Evolutionary conservation across 2,329 filamentous ascomycete species (phyloP), one percentile per base, ranked within the genome.

Genomic region (Fusarium pseudoanthophilum): DNA sequence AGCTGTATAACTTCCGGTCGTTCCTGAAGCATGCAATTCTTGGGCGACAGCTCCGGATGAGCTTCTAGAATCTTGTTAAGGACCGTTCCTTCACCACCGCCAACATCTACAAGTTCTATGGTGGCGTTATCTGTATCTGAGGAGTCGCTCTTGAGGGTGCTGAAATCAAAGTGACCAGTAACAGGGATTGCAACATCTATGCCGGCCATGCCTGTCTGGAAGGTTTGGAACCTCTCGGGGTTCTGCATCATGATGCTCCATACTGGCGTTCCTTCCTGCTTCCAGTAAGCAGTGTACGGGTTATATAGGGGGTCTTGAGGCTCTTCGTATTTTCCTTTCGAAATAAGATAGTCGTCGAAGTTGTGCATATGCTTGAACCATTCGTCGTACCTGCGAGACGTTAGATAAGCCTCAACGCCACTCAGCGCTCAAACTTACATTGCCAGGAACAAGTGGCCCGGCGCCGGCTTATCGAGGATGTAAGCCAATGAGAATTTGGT

Each of bases 161-260:
- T 64, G 60, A 81, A 81, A 62, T 81, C 73, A 57, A 82, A 80
- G 52, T 81, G 80, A 0, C 80, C 80, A 14, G 77, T 73, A 7
- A 77, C 71, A 1, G 80, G 79, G n/a, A 81, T 78, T 28, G 79
- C 79, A 7, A 78, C 68, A 48, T 82, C 79, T 7, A 82, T 72
- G 15, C 80, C 80, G 2, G 78, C 67, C 79, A 82, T 81, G 37
- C 75, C 77, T 6, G 71, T 78, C 64, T 81, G 80, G 43, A 82
- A 82, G 2, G 71, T 70, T 28, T 72, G 62, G 21, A 82, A 64
- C 20, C 75, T 74, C 62, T 80, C 75, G 1, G 77, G 78, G 28
- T 81, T 64, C 61, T 79, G 72, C 39, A 75, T 77, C 79, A 81
- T 82, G 63, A 82, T 80, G 51, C 71, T 68, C 79, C 79, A 81